Base-by-base conservation (phyloP, 768 basidiomycete species). In the Calocybe cyanea region DNA sequence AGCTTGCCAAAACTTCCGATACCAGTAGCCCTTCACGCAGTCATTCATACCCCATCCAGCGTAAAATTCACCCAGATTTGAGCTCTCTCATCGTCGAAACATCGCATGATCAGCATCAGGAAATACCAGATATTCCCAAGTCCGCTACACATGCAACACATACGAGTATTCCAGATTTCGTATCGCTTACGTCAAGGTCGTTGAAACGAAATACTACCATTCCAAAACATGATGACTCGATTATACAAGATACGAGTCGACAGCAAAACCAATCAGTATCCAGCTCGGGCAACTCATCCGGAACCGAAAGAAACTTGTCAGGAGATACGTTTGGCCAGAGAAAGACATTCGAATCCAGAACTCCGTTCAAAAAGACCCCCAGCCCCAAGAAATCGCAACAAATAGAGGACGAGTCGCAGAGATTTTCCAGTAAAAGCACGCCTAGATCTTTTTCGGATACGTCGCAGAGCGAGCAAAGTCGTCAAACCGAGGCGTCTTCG, bases 11-110 rank as follows among this genome's bases (percentile, higher is more conserved):
- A 43, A 32, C 17, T 36, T 5, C 14, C 24, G 32, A 38, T 17
- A 17, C 24, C 23, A 23, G 30, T 14, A 42, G 42, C 4, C 28
- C 43, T 32, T 15, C 6, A 9, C 38, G 15, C 23, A 46, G 38
- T 4, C 30, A 43, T 32, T 20, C 8, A 7, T 34, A 18, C 23
- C 28, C 40, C 21, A 39, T 62, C 10, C 54, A 61, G 25, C 62
- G 58, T 21, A 69, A 62, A 53, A 72, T 73, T 32, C 71, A 70
- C 39, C 65, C 69, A 40, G 57, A 73, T 45, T 55, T 70, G 20
- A 60, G 66, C 46, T 59, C 62, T 24, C 53, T 67, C 18, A 48
- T 61, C 31, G 56, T 63, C n/a, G 42, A 49, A 49, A 28, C 25
- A 5, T 39, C 47, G 31, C 40, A 10, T 33, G 55, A 62, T 24